Base-by-base conservation (phyloP, 331 rosid species). In the Acacia pycnantha region DNA sequence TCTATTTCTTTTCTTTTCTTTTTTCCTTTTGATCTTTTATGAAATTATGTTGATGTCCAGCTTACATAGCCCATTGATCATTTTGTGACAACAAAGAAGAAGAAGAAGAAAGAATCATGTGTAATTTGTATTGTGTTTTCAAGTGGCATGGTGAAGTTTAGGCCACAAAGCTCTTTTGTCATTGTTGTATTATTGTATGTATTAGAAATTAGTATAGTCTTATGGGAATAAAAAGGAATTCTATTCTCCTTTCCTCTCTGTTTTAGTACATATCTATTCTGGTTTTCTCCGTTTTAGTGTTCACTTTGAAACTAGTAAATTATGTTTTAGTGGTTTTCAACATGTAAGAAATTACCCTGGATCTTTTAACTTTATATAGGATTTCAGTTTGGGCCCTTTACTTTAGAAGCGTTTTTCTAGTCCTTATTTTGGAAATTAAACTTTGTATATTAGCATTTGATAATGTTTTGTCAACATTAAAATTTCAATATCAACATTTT, bases 71-170 rank as follows among this genome's bases (percentile, higher is more conserved):
- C 62, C 43, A 77, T 56, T 79, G 73, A 59, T 80, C 78, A 58
- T 68, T 33, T 44, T 79, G 83, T 80, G 83, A 70, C 46, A 51
- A 78, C 24, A 71, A 78, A 19, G 53, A 58, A 70, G 43, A 58
- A 70, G 43, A 58, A 70, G 43, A 15, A 53, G 61, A 19, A 53
- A 18, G 13, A n/a, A 21, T 46, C 50, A 67, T 22, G 47, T 79
- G 71, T 70, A 80, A 41, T 21, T 71, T 80, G 37, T 71, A 59
- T 29, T 79, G 70, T 73, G 83, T 44, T 70, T 33, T 59, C 18
- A 58, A 44, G 72, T 58, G 83, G 83, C 62, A 41, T 21, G 77
- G 70, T 41, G 48, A 80, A 70, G 62, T 72, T 48, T 58, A 71
- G 83, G 50, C 64, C 78, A 59, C 72, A 58, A 58, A 27, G 72